Evolutionary conservation across 2,329 filamentous ascomycete species (phyloP), one percentile per base, ranked within the genome.

Genomic region (Polytolypa hystricis): DNA sequence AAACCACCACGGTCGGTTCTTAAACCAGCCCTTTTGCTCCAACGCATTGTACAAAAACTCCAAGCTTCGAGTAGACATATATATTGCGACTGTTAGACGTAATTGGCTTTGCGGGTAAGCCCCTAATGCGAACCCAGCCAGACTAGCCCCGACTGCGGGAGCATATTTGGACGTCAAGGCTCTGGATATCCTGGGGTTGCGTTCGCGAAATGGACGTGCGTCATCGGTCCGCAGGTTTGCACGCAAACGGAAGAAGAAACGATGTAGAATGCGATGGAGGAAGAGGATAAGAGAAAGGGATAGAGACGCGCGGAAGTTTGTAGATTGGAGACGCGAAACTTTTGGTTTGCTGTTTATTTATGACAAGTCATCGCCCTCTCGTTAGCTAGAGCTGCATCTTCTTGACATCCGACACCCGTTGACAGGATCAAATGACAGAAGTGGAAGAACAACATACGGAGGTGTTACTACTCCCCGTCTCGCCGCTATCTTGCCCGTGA

Each of bases 1-100:
- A 64, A 82, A 83, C 83, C 83, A 89, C 75, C 76, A 81, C 0
- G 87, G 86, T 47, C 79, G 73, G 47, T 77, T 71, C 50, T 72
- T 73, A 41, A 81, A 65, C 50, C 69, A 76, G 28, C 67, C 69
- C 20, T 81, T 77, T 30, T 80, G 77, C 53, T 94, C 84, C 4
- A 84, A 70, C 14, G 79, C 69, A 56, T 94, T 94, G 70, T 87
- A 96, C 4, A 74, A 70, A 47, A 89, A 91, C 55, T 98, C 89
- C 25, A 93, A 65, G 1, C 84, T 83, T 34, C 84, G 74, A 47
- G 85, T 89, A 42, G 85, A 69, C 38, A 79, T 68, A 54, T 89
- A 93, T 42, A 96, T 84, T 10, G 85, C 79, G 31, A 91, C 72
- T 0, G 83, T 84, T 36, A 89, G 69, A 34, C 91, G 78, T 47